Evolutionary conservation across 306 rosid genomes (phyloP).

Genomic region (Vigna angularis): DNA sequence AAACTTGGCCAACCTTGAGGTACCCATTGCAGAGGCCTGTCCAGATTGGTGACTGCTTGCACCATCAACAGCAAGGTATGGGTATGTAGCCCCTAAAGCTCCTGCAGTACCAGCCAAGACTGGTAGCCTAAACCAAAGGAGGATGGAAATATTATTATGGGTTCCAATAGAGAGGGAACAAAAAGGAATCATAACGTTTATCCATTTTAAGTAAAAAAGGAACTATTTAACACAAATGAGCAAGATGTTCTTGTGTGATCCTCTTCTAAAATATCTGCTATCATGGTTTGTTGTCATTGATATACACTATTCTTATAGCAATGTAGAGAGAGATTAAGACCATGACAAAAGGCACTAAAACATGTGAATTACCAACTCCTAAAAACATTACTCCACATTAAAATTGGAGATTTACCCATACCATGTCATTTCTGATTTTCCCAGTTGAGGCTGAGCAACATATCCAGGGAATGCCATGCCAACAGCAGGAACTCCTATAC

Average conservation of each 20-base stretch:
- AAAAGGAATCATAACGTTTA: neutral
- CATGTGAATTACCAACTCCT: neutral
- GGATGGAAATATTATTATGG: neutral
- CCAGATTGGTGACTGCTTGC: slow-evolving; percentile 5
- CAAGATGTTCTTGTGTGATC: neutral
- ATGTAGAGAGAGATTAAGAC: neutral
- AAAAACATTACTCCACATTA: neutral
- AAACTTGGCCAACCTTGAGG: neutral
- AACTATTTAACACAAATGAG: neutral
- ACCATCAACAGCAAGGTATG: slow-evolving; percentile 23
- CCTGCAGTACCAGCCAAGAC: slow-evolving; percentile 18
- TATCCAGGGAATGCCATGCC: slow-evolving; percentile 26
- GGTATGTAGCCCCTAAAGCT: slow-evolving; percentile 12
- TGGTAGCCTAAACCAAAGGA: slow-evolving; percentile 9
- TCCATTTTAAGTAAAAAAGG: neutral
- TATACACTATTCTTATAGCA: neutral
- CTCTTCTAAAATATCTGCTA: neutral
- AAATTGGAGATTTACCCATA: neutral
- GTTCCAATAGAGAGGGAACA: neutral
- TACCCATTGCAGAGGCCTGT: slow-evolving; percentile 7
- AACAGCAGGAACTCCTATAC: slow-evolving; percentile 21
- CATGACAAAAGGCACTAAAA: neutral
- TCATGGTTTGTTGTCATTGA: neutral
- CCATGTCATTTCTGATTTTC: slow-evolving; percentile 16
- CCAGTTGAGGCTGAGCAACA: neutral